Evolutionary conservation across 208 protist species (phyloP).

Genomic region (Leptomonas pyrrhocoris): DNA sequence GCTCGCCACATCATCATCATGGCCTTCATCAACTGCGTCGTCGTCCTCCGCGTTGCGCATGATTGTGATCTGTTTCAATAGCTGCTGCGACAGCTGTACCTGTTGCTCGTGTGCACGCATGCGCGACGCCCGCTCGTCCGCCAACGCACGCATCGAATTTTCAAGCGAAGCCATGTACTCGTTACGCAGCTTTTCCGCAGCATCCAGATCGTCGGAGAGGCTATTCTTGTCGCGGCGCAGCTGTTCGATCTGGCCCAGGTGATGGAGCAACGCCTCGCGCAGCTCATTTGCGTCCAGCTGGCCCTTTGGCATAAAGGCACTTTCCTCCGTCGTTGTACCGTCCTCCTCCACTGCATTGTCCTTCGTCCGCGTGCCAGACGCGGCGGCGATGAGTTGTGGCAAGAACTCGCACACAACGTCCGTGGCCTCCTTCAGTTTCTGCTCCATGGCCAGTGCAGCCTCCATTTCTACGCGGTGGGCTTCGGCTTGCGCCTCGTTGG

Average conservation of each 20-base stretch:
- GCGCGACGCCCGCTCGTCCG: slow-evolving; percentile 43
- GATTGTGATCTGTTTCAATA: slow-evolving; percentile 36
- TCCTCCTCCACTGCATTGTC: neutral
- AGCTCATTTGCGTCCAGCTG: slow-evolving; percentile 1
- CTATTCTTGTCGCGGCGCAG: slow-evolving; percentile 61
- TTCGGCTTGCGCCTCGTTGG: slow-evolving; percentile 2
- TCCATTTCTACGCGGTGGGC: slow-evolving; percentile 1
- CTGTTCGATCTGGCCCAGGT: slow-evolving; percentile 39
- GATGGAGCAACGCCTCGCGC: slow-evolving; percentile 17
- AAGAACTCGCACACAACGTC: slow-evolving; percentile 19
- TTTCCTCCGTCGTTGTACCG: neutral
- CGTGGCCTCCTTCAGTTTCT: neutral
- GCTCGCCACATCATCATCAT: slow-evolving; percentile 14
- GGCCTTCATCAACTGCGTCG: neutral
- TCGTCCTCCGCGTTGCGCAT: slow-evolving; percentile 34
- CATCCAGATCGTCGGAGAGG: slow-evolving; percentile 45
- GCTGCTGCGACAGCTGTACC: slow-evolving; percentile 34
- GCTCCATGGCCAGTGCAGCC: neutral
- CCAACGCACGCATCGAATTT: slow-evolving; percentile 30
- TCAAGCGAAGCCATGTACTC: slow-evolving; percentile 39
- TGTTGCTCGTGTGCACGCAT: slow-evolving; percentile 40
- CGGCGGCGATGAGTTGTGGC: slow-evolving; percentile 14
- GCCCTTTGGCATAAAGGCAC: neutral
- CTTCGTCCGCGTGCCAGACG: neutral
- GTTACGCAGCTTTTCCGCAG: slow-evolving; percentile 30